Evolutionary conservation across 257 asterid genomes (phyloP), one percentile per base, ranked within the genome.

Genomic region (Ophiorrhiza pumila): DNA sequence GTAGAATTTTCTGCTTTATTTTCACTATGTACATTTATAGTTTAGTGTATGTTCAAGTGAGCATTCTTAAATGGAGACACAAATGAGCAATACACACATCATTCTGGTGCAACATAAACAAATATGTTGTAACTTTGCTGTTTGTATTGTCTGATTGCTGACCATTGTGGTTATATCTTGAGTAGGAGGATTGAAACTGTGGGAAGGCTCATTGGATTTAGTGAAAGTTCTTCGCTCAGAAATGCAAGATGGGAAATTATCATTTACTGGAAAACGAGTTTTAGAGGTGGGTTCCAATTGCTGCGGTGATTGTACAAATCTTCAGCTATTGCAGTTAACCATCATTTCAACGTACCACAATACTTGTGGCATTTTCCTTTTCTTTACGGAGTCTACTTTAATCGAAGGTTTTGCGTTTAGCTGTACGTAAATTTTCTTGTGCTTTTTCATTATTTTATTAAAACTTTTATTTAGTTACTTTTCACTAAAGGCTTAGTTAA

Each of bases 151-250:
- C n/a, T 39, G 35, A 56, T 74, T 68, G 27, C 49, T 75, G 34
- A 56, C 59, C 22, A 1, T 32, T 20, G 13, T 20, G 59, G 32
- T 61, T 71, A 4, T 75, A 35, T 66, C 71, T 49, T 74, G 71
- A 67, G 14, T 65, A 91, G 99, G 99, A 60, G 99, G 98, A 57
- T 71, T 95, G 83, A 95, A 95, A 78, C 81, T 95, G 68, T 95
- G 99, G 99, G 99, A 95, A 80, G 95, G 98, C 20, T 92, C 99
- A 18, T 69, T 90, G 45, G 99, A 92, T 79, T 82, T 95, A 56
- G 88, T 95, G 62, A 80, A 83, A 71, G 81, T 88, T 72, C 91
- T 95, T 50, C 71, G 50, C 76, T 80, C 87, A 6, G 96, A 90
- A 78, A 74, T 92, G 74, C 80, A 84, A 80, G 83, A 82, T 13